These are phyloP conservation scores for Pseudomassariella vexata DNA, from an alignment of 2,329 filamentous ascomycete genomes.

Conservation along the genomic window DNA sequence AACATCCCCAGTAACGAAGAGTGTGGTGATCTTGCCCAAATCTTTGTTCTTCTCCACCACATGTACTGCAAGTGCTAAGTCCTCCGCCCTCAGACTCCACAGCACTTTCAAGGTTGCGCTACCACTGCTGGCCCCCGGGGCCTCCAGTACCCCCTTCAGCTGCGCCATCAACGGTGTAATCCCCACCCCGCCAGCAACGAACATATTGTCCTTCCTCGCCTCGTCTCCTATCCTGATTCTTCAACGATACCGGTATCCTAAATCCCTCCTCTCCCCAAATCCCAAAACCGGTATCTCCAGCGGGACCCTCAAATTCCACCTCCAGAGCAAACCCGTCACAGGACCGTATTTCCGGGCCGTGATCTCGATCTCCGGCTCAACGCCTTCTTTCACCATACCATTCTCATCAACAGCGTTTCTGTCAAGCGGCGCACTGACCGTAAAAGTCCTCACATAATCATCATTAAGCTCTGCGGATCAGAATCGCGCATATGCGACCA, in stretches of 20 bases:
- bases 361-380: conserved; percentile 57
- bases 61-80: conserved; percentile 58
- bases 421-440: conserved; percentile 54
- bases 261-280: conserved; percentile 60
- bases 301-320: conserved; percentile 42
- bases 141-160: conserved; percentile 41
- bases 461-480: conserved; percentile 78
- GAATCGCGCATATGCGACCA: conserved; percentile 81
- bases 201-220: conserved; percentile 39
- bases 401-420: conserved; percentile 10
- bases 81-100: conserved; percentile 61
- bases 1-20: conserved; percentile 59
- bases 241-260: conserved; percentile 24
- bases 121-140: conserved; percentile 16
- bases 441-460: conserved; percentile 79
- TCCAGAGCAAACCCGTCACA: conserved; percentile 61
- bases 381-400: conserved; percentile 17
- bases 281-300: conserved; percentile 65
- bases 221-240: neutral
- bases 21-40: conserved; percentile 43
- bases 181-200: conserved; percentile 74
- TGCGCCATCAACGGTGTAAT: conserved; percentile 78
- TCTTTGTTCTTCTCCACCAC: conserved; percentile 45
- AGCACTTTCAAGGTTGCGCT: conserved; percentile 59
- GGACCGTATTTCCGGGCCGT: conserved; percentile 65